Evolutionary conservation across 176 grass and related monocot genomes (phyloP), one percentile per base, ranked within the genome.

Genomic region (Oryza officinalis): DNA sequence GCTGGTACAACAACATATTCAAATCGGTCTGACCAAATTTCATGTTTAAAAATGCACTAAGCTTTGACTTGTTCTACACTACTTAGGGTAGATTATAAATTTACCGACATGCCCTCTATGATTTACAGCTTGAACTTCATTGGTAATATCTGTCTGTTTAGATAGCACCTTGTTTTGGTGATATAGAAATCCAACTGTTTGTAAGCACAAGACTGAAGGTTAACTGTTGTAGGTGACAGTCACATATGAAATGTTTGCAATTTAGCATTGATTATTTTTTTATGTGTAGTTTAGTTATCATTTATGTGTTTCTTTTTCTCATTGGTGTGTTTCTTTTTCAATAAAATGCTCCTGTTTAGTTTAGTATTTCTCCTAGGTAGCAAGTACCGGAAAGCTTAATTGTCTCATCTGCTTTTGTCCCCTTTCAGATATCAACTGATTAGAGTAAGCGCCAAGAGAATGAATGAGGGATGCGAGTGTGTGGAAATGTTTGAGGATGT

Each of bases 401-500:
- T 67, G 15, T 76, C 73, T 86, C 45, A 37, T 86, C 23, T 65
- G 52, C 45, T 75, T 52, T 26, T 71, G 70, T 61, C 41, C 32
- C 46, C 25, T 65, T 10, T 65, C 85, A 98, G 96, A 82, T 95
- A 95, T 84, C 96, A 95, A 83, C 81, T 98, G 72, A 98, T 95
- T 44, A 86, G 93, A 72, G 89, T 95, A 68, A 98, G 87, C 0
- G 87, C 80, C 47, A 95, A 95, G 89, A 93, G 96, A 66, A 90
- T 98, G 69, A 93, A 78, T 26, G 82, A 98, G 59, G 93, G 96
- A 49, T 98, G 96, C 76, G 95, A 98, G 76, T 98, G 93, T 93
- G 93, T 98, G n/a, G 96, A 98, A 76, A 98, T 98, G 96, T 98
- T 98, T 75, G 96, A 98, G 81, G 96, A 98, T 85, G 96, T 98